Base-by-base conservation (phyloP, 192 early-diverging fungal species). In the Coemansia sp. region DNA sequence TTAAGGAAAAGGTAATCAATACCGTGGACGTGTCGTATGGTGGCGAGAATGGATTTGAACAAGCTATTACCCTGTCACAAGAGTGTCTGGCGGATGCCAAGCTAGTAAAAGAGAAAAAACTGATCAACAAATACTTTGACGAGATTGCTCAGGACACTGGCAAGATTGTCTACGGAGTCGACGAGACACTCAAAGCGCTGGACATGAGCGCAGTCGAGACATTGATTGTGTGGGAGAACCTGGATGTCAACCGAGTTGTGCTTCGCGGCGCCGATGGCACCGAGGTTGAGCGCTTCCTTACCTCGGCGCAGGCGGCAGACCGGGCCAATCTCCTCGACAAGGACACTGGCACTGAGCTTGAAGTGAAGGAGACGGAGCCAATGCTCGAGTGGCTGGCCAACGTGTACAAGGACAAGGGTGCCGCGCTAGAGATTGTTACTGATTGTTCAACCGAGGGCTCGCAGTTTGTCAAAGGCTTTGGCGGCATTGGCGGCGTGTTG, bases 21-120 rank as follows among this genome's bases (percentile, higher is more conserved):
- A 75, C 88, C 54, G 90, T 98, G 8, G 95, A 98, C 65, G 95
- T 98, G 17, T 90, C 91, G 25, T 96, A 98, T 65, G 95, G 95
- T 77, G 95, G 95, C 45, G 93, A 96, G 71, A 94, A 95, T 75
- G 95, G 95, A 4, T 98, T 98, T 77, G 91, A 96, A 73, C 82
- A 93, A 75, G 93, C 93, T 17, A 95, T 95, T 58, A 89, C 92
- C 39, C 80, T 98, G 53, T 82, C 85, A 43, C 84, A 85, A 32
- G 93, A 93, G 67, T 81, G 87, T 21, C 77, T 95, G 22, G 80
- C 84, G 50, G 92, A 96, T 63, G 89, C 93, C 75, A 96, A 95
- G 80, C 90, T 95, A 51, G 86, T 95, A 43, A 92, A 96, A 77
- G 95, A 96, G 80, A 94, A 94, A 83, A 89, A 91, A 63, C 83